Evolutionary conservation across 2,329 filamentous ascomycete species (phyloP).

Genomic region (Moelleriella libera): DNA sequence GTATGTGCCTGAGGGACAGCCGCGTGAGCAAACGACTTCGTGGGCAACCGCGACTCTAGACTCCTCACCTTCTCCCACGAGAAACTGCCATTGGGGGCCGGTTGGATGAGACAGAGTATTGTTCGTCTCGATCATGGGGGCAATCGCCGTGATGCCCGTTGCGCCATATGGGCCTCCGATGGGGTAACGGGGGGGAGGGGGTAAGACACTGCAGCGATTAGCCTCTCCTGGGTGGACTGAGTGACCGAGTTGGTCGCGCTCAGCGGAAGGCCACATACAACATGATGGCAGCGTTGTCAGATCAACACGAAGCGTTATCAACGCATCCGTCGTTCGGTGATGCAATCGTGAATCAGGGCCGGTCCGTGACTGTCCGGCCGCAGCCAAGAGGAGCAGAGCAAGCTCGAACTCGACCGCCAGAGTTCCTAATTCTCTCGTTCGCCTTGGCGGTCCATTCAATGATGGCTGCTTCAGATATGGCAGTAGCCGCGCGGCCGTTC

Average conservation of each 20-base stretch:
- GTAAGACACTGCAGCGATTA: conserved; percentile 50
- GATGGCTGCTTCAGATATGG: too few relatives aligned
- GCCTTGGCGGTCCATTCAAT: too few relatives aligned
- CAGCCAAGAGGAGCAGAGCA: too few relatives aligned
- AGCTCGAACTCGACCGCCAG: too few relatives aligned
- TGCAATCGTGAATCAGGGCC: too few relatives aligned
- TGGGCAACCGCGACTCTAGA: background rate
- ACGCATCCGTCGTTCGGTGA: too few relatives aligned
- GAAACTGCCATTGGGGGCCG: conserved; percentile 74
- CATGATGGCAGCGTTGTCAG: conserved; percentile 6
- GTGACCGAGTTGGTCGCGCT: background rate
- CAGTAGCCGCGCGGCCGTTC: too few relatives aligned
- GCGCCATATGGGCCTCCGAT: conserved; percentile 57
- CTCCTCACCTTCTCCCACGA: conserved; percentile 67
- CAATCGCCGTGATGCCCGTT: conserved; percentile 50
- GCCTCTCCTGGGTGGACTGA: background rate
- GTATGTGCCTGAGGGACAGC: conserved; percentile 57
- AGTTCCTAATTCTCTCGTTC: too few relatives aligned
- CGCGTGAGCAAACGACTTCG: conserved; percentile 4
- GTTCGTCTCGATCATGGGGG: conserved; percentile 82
- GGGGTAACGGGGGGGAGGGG: conserved; percentile 76
- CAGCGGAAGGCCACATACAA: conserved; percentile 10
- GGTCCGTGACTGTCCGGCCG: too few relatives aligned
- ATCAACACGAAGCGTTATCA: too few relatives aligned
- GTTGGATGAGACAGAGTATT: conserved; percentile 72